phyloP scores from a whole-genome alignment of 768 basidiomycete genomes.

The Lentinula sp. region DNA sequence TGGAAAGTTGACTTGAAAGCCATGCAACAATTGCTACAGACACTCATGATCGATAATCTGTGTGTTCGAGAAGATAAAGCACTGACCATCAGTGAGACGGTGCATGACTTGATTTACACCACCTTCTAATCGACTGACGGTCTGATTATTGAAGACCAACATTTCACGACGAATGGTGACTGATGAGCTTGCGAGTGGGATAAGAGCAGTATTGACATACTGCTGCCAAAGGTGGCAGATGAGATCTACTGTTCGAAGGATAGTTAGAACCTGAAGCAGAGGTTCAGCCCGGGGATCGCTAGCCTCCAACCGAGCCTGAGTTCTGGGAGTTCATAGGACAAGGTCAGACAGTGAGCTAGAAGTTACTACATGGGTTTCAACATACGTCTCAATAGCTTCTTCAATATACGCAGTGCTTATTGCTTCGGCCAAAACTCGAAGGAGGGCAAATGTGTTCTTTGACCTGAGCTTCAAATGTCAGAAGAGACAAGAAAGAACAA shows the following conservation, averaged over 20 bases:
- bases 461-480: conserved; percentile 41
- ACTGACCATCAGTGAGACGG: conserved; percentile 74
- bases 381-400: conserved; percentile 88
- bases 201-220: conserved; percentile 84
- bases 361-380: conserved; percentile 1
- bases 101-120: conserved; percentile 77
- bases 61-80: not conserved
- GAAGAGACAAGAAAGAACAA: not conserved
- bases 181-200: conserved; percentile 80
- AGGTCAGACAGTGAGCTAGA: not conserved
- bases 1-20: conserved; percentile 70
- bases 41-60: not conserved
- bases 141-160: conserved; percentile 86
- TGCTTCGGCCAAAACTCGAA: conserved; percentile 82
- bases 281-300: conserved; percentile 79
- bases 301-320: conserved; percentile 62
- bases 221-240: conserved; percentile 97
- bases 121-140: conserved; percentile 78
- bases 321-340: conserved; percentile 32
- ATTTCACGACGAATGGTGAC: conserved; percentile 90
- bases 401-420: conserved; percentile 83
- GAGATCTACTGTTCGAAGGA: conserved; percentile 72
- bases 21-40: conserved; percentile 62
- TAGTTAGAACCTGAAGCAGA: conserved; percentile 56
- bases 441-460: conserved; percentile 80